A percentile compares a stretch with the other conserved stretches of the same genome.
phyloP scores from a whole-genome alignment of 345 rosid genomes.

The Aquilaria sinensis region DNA sequence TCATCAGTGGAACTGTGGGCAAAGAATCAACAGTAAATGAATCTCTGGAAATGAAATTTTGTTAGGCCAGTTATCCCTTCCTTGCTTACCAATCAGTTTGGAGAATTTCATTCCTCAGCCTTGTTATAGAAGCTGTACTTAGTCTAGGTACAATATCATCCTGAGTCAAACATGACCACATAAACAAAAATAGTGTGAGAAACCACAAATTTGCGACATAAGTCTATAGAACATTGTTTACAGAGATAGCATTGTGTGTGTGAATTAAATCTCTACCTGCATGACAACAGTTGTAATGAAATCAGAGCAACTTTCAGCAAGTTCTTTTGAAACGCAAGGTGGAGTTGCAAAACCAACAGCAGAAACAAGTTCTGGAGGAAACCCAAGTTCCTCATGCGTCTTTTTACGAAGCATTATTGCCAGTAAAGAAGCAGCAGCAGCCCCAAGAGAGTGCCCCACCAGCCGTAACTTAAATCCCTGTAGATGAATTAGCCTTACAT shows the following conservation, averaged over 20 bases:
- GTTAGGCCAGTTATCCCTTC: background rate
- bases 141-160: conserved; percentile 87
- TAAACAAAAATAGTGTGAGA: conserved; percentile 4
- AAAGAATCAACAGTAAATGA: background rate
- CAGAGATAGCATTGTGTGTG: background rate
- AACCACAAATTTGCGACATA: background rate
- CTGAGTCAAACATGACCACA: conserved; percentile 25
- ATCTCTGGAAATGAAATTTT: background rate
- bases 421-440: conserved; percentile 74
- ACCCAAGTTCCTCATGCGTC: conserved; percentile 71
- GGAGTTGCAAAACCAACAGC: conserved; percentile 92
- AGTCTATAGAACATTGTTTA: too few relatives aligned
- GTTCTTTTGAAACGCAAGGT: conserved; percentile 84
- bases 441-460: conserved; percentile 98
- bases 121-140: conserved; percentile 64
- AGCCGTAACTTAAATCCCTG: conserved; percentile 95
- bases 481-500: conserved; percentile 31
- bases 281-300: conserved; percentile 79
- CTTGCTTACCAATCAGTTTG: conserved; percentile 78
- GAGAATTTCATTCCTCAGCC: conserved; percentile 81
- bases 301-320: conserved; percentile 85
- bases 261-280: conserved; percentile 46
- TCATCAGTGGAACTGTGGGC: too few relatives aligned
- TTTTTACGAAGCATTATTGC: conserved; percentile 78
- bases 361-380: conserved; percentile 64